These are phyloP conservation scores for Yamadazyma jaroonii DNA, from an alignment of 1,139 yeast genomes.

Conservation along the genomic window DNA sequence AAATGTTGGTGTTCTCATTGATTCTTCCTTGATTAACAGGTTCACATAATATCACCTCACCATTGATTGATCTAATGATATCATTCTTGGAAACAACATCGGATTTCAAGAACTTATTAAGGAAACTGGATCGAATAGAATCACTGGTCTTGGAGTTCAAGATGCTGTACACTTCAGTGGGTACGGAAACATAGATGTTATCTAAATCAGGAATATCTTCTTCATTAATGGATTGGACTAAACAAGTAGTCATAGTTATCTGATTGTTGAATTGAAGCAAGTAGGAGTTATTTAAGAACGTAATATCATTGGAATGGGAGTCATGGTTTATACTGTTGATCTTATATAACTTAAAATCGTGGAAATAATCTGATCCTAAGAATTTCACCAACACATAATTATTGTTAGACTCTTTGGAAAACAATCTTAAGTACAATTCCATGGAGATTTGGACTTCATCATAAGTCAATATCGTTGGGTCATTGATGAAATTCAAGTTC, in stretches of 20 bases:
- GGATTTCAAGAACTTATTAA: constrained; percentile 28
- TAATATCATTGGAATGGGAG: constrained; percentile 22
- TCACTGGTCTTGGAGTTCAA: constrained; percentile 25
- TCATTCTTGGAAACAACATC: constrained; percentile 34
- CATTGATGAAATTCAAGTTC: constrained; percentile 30
- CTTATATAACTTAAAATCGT: constrained; percentile 33
- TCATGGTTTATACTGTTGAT: constrained; percentile 28
- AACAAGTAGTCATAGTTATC: constrained; percentile 32
- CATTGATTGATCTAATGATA: constrained; percentile 41
- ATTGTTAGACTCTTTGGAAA: constrained; percentile 21
- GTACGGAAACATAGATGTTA: constrained; percentile 41
- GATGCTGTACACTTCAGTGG: constrained; percentile 40
- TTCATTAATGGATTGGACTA: constrained; percentile 29
- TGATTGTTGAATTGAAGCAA: constrained; percentile 29
- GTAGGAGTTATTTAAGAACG: constrained; percentile 36
- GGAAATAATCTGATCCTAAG: constrained; percentile 42
- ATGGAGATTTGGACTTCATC: constrained; percentile 35
- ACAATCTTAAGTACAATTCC: constrained; percentile 32
- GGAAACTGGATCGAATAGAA: constrained; percentile 27
- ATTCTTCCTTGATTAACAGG: constrained; percentile 71
- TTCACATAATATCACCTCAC: constrained; percentile 59
- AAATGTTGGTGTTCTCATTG: constrained; percentile 42
- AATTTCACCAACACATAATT: constrained; percentile 34
- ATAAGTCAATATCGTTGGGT: constrained; percentile 22
- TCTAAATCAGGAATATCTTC: constrained; percentile 28